Conservation (phyloP, 2,329 filamentous ascomycete species). For the Aphanocladium album region DNA sequence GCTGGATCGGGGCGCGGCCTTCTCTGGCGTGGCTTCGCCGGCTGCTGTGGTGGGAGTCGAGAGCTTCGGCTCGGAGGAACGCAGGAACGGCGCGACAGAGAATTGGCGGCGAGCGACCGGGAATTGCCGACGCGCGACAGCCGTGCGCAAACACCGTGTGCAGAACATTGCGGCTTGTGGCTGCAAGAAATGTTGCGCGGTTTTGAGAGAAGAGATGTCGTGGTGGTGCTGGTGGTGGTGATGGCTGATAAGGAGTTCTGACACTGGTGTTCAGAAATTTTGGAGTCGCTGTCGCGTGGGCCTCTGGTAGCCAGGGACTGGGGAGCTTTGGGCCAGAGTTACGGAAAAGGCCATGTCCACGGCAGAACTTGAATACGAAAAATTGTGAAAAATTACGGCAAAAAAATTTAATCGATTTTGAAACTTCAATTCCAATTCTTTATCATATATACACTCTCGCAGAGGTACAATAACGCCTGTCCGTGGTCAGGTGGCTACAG, state of each 20-base stretch:
- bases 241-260: conserved; percentile 4
- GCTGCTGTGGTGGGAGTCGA: conserved; percentile 29
- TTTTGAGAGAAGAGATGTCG: conserved; percentile 23
- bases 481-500: conserved; percentile 5
- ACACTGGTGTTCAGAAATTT: conserved; percentile 9
- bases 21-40: conserved; percentile 25
- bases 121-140: conserved; percentile 27
- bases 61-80: conserved; percentile 33
- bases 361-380: background rate
- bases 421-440: conserved; percentile 22
- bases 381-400: background rate
- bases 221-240: conserved; percentile 13
- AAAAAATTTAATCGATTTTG: background rate
- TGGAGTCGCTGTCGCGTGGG: conserved; percentile 24
- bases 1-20: conserved; percentile 37
- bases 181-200: background rate
- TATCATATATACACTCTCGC: conserved; percentile 31
- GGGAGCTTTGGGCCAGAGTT: background rate
- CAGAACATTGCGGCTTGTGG: conserved; percentile 32
- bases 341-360: background rate
- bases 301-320: background rate
- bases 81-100: conserved; percentile 33
- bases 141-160: conserved; percentile 45
- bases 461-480: conserved; percentile 21
- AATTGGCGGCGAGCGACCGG: conserved; percentile 34